phyloP scores from a whole-genome alignment of 2,329 filamentous ascomycete genomes.

The Knoxdaviesia capensis region DNA sequence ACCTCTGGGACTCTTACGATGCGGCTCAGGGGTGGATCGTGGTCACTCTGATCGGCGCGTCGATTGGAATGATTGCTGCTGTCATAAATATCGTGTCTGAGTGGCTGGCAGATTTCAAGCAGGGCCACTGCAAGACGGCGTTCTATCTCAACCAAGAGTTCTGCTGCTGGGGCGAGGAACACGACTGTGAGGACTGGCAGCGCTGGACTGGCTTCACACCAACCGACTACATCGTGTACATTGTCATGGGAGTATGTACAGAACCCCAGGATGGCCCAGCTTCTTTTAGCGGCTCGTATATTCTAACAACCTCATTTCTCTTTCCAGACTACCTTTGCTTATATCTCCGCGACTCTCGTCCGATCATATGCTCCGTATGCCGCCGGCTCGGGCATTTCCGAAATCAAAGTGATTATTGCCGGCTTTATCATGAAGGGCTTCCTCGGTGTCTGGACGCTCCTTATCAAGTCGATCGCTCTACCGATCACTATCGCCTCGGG shows the following conservation, averaged over 20 bases:
- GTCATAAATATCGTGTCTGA: constrained; percentile 91
- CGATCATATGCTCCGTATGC: constrained; percentile 89
- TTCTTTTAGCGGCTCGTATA: background rate
- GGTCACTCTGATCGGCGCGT: constrained; percentile 77
- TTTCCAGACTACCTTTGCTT: constrained; percentile 52
- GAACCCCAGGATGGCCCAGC: background rate
- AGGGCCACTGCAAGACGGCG: constrained; percentile 84
- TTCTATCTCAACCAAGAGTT: constrained; percentile 97
- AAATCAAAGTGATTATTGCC: constrained; percentile 98
- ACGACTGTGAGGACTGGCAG: constrained; percentile 76
- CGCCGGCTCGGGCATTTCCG: constrained; percentile 87
- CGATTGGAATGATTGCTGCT: constrained; percentile 83
- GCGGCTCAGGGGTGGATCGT: constrained; percentile 97
- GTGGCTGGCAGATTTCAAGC: constrained; percentile 89
- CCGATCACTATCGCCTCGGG: constrained; percentile 88
- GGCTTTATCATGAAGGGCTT: constrained; percentile 99
- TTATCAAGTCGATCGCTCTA: constrained; percentile 85
- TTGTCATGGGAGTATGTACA: constrained; percentile 52
- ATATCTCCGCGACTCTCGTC: constrained; percentile 65
- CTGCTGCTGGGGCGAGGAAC: constrained; percentile 93
- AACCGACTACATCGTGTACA: constrained; percentile 75
- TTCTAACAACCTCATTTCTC: constrained; percentile 6
- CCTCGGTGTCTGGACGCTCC: constrained; percentile 69
- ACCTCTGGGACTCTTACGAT: constrained; percentile 73
- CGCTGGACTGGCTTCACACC: constrained; percentile 63